These are phyloP conservation scores for Morella rubra DNA, from an alignment of 306 rosid species.

Conservation along the genomic window DNA sequence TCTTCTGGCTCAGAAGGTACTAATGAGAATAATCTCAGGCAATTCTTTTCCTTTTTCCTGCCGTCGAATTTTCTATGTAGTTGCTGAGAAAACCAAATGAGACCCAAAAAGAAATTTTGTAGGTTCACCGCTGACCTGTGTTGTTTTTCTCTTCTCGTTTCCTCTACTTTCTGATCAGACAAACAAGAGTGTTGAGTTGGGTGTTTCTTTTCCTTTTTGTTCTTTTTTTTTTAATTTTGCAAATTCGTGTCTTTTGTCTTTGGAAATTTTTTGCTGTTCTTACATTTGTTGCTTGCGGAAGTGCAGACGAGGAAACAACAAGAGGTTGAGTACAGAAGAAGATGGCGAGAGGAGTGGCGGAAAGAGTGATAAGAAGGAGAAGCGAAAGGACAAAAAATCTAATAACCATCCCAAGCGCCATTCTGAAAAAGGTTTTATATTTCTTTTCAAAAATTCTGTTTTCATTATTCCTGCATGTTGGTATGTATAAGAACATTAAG, in stretches of 20 bases:
- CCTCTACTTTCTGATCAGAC: background rate
- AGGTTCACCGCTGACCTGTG: background rate
- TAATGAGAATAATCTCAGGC: background rate
- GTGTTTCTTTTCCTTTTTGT: background rate
- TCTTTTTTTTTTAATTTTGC: too few relatives aligned
- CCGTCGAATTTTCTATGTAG: background rate
- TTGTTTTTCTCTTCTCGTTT: background rate
- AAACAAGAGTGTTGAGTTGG: background rate
- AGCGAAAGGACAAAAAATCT: conserved; percentile 60
- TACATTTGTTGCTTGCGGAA: conserved; percentile 16
- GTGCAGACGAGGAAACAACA: conserved; percentile 59
- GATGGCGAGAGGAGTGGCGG: conserved; percentile 56
- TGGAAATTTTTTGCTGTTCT: background rate
- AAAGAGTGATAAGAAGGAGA: conserved; percentile 63
- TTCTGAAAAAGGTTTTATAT: conserved; percentile 36
- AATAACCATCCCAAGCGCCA: conserved; percentile 57
- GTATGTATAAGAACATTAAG: background rate
- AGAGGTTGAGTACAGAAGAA: conserved; percentile 63
- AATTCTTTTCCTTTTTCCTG: background rate
- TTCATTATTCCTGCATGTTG: background rate
- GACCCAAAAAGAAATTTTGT: background rate
- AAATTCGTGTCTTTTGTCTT: background rate
- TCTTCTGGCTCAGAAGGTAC: conserved; percentile 69
- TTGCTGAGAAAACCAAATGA: background rate
- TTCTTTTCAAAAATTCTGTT: background rate